Evolutionary conservation across 1,284 basidiomycete genomes (phyloP).

Genomic region (Bondarzewia mesenterica): DNA sequence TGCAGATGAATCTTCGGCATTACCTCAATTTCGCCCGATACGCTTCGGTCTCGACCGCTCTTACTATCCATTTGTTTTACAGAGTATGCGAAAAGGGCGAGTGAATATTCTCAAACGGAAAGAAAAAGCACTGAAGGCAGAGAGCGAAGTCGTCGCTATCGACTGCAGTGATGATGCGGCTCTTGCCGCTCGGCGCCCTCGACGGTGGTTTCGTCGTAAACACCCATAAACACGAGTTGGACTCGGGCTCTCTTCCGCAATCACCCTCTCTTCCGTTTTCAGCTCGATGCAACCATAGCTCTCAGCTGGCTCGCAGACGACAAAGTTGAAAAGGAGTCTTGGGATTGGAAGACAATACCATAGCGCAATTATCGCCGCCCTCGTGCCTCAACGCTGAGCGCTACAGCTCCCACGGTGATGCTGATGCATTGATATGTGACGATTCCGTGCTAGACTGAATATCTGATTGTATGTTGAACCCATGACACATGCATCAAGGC

Average conservation of each 20-base stretch:
- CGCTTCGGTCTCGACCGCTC: constrained; percentile 42
- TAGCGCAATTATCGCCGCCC: neutral
- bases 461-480: no score
- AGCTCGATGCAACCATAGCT: no score
- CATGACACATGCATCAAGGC: no score
- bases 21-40: constrained; percentile 50
- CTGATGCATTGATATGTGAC: no score
- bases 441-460: no score
- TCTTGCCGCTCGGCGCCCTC: neutral
- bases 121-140: no score
- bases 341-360: no score
- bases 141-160: neutral
- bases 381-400: neutral
- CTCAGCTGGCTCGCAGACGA: no score
- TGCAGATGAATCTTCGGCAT: constrained; percentile 10
- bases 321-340: no score
- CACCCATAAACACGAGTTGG: neutral
- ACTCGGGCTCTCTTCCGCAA: neutral
- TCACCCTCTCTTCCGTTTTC: neutral
- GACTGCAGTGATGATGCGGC: neutral
- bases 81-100: no score
- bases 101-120: no score
- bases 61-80: neutral
- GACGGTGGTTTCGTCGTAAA: no score
- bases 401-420: neutral